Base-by-base conservation (phyloP, 495 filamentous ascomycete species). In the Penicillium lividum region DNA sequence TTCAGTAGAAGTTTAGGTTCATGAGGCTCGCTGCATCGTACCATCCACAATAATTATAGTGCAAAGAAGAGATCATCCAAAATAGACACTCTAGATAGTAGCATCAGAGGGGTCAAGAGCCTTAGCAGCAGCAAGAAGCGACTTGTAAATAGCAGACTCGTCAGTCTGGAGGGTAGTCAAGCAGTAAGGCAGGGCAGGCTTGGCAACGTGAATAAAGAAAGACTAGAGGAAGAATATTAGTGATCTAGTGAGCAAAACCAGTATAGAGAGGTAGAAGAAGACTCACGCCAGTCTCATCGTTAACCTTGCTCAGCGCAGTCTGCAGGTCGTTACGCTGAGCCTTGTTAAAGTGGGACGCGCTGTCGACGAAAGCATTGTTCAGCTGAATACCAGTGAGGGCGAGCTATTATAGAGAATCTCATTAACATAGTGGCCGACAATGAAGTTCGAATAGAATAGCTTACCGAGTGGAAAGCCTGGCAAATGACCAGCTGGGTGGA, bases 381-480 rank as follows among this genome's bases (percentile, higher is more conserved):
- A 54, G 51, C 22, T 59, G 49, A 9, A 59, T 53, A 47, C 50
- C 57, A 15, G 34, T 54, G 33, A 54, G 42, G 11, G 44, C 50
- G n/a, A 58, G 50, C 49, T 58, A n/a, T 13, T 11, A 22, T 22
- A 8, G 13, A 25, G 16, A 16, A 18, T 22, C 8, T 11, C 33
- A 9, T 36, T 11, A 36, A 11, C 13, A 11, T 36, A 0, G 8
- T 11, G 13, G 9, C 8, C 9, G 33, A 33, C 30, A 22, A 22
- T 33, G 33, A 36, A 11, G 9, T 36, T 1, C 11, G 0, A 11
- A 3, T 8, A 9, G 8, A 9, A 36, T 0, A 36, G 30, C 49
- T 7, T 48, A 58, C 56, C 18, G 56, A 58, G 56, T 58, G 56
- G 56, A 53, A 58, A 16, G 56, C 30, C 56, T 58, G 56, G 56